Evolutionary conservation across 805 yeast genomes (phyloP), one percentile per base, ranked within the genome.

Genomic region (Candida boleticola): DNA sequence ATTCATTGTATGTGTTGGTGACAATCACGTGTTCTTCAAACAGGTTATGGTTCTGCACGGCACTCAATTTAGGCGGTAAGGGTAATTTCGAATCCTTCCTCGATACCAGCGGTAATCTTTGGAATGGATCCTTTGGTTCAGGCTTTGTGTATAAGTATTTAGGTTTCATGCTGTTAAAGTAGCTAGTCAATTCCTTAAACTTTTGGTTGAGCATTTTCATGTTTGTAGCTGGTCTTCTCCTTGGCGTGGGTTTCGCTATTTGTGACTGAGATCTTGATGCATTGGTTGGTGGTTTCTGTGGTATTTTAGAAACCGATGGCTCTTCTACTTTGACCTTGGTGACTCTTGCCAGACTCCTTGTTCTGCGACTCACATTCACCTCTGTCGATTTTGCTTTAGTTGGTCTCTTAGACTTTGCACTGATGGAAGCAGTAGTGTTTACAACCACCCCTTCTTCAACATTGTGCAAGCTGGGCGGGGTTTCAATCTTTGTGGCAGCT

Each of bases 21-120:
- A 53, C 33, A 6, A 42, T 16, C 2, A 60, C 43, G 13, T 40
- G 40, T 16, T 52, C 50, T 40, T 57, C 58, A 34, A 52, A 61
- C 39, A 27, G 30, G 5, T n/a, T n/a, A n/a, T n/a, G n/a, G 6
- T 10, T 10, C 13, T 35, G 26, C 19, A 16, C 20, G 16, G 16
- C 18, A 9, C 5, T 11, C 18, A n/a, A 9, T 22, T 10, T 29
- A 19, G 13, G 42, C 20, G 37, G 18, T 26, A 29, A 19, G 6
- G n/a, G 32, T 10, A 5, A 11, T 14, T 29, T 6, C n/a, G 5
- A 13, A 6, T 29, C 11, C 17, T 29, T 29, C 13, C 17, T 5
- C 27, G 27, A 11, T 25, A 11, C 7, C 7, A 7, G 27, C 11
- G 27, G 27, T n/a, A n/a, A n/a, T 11, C 27, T 23, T 23, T 23